Base-by-base conservation (phyloP, 2,329 filamentous ascomycete species). In the Rosellinia necatrix region DNA sequence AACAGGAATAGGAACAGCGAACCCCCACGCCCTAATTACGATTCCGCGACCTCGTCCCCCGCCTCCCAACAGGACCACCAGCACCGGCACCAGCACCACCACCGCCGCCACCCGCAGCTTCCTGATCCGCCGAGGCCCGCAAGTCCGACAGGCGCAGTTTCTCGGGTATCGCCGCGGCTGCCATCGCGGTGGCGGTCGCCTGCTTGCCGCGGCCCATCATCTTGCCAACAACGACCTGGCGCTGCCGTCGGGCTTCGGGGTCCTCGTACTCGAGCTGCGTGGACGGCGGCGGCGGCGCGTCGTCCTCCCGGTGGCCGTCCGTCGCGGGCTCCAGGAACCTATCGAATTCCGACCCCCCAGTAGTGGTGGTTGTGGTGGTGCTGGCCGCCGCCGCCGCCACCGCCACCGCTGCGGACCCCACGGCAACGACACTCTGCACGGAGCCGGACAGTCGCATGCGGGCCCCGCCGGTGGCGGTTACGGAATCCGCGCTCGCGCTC, bases 241-340 rank as follows among this genome's bases (percentile, higher is more conserved):
- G 64, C 38, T 69, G 65, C 55, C 72, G 69, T 58, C 74, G 70
- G 2, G 79, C 80, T 15, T 80, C 76, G 0, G 79, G 76, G 54
- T 83, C 79, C 4, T 77, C 73, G 53, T 84, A 85, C 55, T 76
- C 76, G 3, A 85, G 70, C 67, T 85, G 81, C 6, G 82, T 84
- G 2, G 76, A 71, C 0, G 76, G 74, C 6, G 77, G 79, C 6
- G 68, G 61, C 8, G 47, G 52, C 5, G 64, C 63, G 2, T 37
- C 51, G 2, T 48, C 42, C n/a, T 15, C 40, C 4, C 4, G 32
- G 13, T 60, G 10, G 21, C 51, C 10, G 22, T 54, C 12, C 25
- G 64, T 24, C 50, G 49, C 37, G 13, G 53, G 53, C n/a, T 63
- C 59, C 21, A 68, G 49, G 30, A 68, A 60, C n/a, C 44, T 58